Percentiles rank a stretch among this genome's conserved stretches.
phyloP scores from a whole-genome alignment of 768 basidiomycete genomes.

The Cyclocybe cylindracea region DNA sequence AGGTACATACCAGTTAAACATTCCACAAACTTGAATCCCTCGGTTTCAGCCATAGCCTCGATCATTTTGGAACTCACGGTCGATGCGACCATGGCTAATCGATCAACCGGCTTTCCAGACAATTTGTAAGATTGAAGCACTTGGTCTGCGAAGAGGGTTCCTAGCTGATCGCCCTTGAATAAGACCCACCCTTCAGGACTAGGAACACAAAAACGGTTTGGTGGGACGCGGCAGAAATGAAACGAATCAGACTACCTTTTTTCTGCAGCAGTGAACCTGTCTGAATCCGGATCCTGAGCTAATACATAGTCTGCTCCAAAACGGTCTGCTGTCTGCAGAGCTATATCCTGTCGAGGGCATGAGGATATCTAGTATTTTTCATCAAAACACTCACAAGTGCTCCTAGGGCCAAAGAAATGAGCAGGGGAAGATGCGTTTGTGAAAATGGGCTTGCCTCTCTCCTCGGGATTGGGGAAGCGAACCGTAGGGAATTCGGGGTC shows the following conservation, averaged over 20 bases:
- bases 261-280: slow-evolving; percentile 80
- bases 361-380: background rate
- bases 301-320: slow-evolving; percentile 64
- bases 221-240: background rate
- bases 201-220: slow-evolving; percentile 1
- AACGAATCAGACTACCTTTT: slow-evolving; percentile 41
- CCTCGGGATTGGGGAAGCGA: slow-evolving; percentile 87
- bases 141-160: slow-evolving; percentile 47
- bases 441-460: slow-evolving; percentile 57
- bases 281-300: slow-evolving; percentile 89
- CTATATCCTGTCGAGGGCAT: slow-evolving; percentile 56
- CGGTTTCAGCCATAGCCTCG: slow-evolving; percentile 67
- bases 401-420: slow-evolving; percentile 6
- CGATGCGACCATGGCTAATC: slow-evolving; percentile 84
- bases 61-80: slow-evolving; percentile 93
- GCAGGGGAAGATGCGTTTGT: too few species aligned
- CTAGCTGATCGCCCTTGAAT: slow-evolving; percentile 88
- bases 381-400: slow-evolving; percentile 19
- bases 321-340: slow-evolving; percentile 59
- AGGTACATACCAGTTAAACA: slow-evolving; percentile 70
- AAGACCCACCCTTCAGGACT: slow-evolving; percentile 58
- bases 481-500: slow-evolving; percentile 89
- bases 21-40: slow-evolving; percentile 84
- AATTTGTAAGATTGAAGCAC: slow-evolving; percentile 43
- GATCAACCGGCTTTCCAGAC: slow-evolving; percentile 47